Evolutionary conservation across 805 yeast species (phyloP).

Genomic region (Sugiyamaella mastotermitis): DNA sequence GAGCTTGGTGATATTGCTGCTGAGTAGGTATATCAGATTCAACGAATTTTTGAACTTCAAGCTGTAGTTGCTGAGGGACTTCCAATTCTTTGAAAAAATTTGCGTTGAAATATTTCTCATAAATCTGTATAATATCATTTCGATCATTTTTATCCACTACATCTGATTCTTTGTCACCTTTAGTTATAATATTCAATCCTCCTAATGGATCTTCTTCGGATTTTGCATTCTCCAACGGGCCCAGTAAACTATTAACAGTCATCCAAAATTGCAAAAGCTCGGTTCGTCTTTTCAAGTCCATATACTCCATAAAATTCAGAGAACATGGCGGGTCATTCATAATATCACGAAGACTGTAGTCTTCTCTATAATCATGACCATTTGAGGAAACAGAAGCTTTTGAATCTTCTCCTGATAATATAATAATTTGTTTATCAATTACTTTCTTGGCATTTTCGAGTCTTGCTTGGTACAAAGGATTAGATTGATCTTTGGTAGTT

Average conservation of each 20-base stretch:
- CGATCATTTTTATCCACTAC: conserved; percentile 11
- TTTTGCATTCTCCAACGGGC: conserved; percentile 24
- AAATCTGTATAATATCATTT: conserved; percentile 46
- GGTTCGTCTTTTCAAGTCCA: conserved; percentile 45
- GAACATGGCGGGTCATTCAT: conserved; percentile 44
- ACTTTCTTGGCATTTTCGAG: conserved; percentile 28
- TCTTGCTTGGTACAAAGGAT: conserved; percentile 27
- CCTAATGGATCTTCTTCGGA: conserved; percentile 22
- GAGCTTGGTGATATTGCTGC: conserved; percentile 42
- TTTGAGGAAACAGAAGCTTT: background rate
- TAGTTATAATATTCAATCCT: conserved; percentile 20
- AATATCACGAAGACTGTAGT: conserved; percentile 36
- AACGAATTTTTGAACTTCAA: conserved; percentile 25
- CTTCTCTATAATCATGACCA: conserved; percentile 18
- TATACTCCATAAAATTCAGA: conserved; percentile 47
- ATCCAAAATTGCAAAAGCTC: conserved; percentile 57
- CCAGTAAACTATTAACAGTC: conserved; percentile 59
- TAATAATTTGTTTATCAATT: conserved; percentile 28
- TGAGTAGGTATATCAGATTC: conserved; percentile 13
- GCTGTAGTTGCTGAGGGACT: background rate
- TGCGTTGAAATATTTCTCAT: conserved; percentile 35
- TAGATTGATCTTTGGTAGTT: conserved; percentile 30
- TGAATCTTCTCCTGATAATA: conserved; percentile 19
- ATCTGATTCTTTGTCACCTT: conserved; percentile 27
- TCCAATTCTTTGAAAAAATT: background rate